Evolutionary conservation across 2,329 filamentous ascomycete genomes (phyloP).

Genomic region (Epichloe gansuensis): DNA sequence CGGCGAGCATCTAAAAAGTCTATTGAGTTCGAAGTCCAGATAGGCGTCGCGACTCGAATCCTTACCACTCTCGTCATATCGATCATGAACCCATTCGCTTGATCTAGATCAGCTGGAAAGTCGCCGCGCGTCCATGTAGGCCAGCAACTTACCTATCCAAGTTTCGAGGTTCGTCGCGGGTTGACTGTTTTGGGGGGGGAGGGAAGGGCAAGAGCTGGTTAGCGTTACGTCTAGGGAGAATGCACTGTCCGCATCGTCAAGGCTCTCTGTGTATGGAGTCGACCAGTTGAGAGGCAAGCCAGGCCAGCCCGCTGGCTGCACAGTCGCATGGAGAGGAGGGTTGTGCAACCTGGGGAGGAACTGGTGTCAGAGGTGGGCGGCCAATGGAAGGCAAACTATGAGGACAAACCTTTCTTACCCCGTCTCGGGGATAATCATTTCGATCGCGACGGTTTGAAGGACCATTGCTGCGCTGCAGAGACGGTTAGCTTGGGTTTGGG

Average conservation of each 20-base stretch:
- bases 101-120: conserved; percentile 2
- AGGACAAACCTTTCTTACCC: conserved; percentile 68
- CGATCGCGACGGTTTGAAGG: conserved; percentile 25
- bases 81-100: conserved; percentile 91
- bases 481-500: neutral
- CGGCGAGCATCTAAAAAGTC: conserved; percentile 24
- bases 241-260: conserved; percentile 18
- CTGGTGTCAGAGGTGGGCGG: neutral
- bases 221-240: conserved; percentile 21
- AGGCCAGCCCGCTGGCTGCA: conserved; percentile 16
- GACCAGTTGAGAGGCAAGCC: conserved; percentile 17
- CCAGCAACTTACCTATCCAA: conserved; percentile 50
- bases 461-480: conserved; percentile 18
- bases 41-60: neutral
- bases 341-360: conserved; percentile 20
- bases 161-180: conserved; percentile 50
- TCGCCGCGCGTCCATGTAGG: conserved; percentile 11
- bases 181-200: conserved; percentile 39
- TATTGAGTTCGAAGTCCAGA: conserved; percentile 13
- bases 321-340: conserved; percentile 16
- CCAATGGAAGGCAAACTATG: conserved; percentile 4
- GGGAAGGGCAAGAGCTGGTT: conserved; percentile 17
- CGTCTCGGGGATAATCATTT: conserved; percentile 57
- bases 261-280: conserved; percentile 17
- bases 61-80: conserved; percentile 62